phyloP scores from a whole-genome alignment of 805 yeast species.

The Hanseniaspora clermontiae region DNA sequence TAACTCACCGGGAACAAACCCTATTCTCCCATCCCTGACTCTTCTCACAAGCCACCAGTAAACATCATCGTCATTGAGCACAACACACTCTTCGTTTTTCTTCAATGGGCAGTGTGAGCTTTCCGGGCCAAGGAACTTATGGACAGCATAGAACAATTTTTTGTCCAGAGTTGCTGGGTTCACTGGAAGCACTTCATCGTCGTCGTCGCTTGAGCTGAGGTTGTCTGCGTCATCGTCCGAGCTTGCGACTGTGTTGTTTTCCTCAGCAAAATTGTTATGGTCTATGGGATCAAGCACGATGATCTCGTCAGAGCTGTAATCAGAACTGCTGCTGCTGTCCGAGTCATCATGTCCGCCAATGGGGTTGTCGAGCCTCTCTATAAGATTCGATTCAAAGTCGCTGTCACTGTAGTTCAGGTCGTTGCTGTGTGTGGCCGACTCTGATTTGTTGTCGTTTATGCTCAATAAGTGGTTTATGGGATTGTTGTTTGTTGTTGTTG shows the following conservation, averaged over 20 bases:
- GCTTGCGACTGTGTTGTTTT: neutral
- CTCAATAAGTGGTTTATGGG: neutral
- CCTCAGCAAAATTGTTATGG: no score
- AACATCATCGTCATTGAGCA: constrained; percentile 77
- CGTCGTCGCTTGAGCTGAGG: constrained; percentile 24
- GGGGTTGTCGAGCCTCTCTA: constrained; percentile 1
- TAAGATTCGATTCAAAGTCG: constrained; percentile 12
- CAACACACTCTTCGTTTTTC: constrained; percentile 69
- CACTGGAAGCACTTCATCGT: constrained; percentile 35
- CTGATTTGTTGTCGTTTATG: neutral
- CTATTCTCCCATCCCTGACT: constrained; percentile 53
- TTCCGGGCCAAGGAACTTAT: constrained; percentile 82
- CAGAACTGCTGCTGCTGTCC: neutral
- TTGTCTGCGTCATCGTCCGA: constrained; percentile 12
- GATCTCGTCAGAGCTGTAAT: constrained; percentile 3
- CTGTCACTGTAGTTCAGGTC: constrained; percentile 12
- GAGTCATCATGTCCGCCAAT: neutral
- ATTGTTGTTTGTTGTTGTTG: constrained; percentile 1
- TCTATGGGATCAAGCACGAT: neutral
- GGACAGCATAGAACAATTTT: constrained; percentile 69
- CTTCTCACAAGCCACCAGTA: constrained; percentile 90
- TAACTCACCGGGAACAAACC: constrained; percentile 94
- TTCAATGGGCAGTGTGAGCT: constrained; percentile 74
- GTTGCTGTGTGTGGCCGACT: neutral
- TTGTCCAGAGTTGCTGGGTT: constrained; percentile 67